These are phyloP conservation scores for Leishmania gerbilli DNA, from an alignment of 208 protist species.

Conservation along the genomic window DNA sequence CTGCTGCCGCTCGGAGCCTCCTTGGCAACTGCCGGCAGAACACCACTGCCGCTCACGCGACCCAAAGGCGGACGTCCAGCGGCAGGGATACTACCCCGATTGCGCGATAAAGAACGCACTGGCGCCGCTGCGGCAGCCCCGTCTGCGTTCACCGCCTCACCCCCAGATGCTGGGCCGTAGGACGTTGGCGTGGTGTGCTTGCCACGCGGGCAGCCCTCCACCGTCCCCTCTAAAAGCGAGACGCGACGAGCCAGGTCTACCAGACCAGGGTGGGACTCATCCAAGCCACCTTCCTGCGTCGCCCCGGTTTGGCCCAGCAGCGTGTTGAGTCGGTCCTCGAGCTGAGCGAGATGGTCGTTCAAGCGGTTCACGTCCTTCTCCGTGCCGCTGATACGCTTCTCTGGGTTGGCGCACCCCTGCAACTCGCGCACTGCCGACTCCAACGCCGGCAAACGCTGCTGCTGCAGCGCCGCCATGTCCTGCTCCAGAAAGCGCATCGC, in stretches of 20 bases:
- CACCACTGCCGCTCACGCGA: conserved; percentile 14
- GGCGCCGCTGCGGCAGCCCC: background rate
- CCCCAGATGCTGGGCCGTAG: background rate
- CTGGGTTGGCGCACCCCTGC: conserved; percentile 3
- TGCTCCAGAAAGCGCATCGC: conserved; percentile 37
- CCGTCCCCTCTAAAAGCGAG: conserved; percentile 44
- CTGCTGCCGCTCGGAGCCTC: conserved; percentile 9
- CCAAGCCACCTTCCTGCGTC: conserved; percentile 4
- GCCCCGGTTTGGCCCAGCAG: conserved; percentile 29
- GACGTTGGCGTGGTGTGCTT: background rate
- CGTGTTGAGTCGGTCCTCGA: conserved; percentile 57
- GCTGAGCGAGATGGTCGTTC: conserved; percentile 38
- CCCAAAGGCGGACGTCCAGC: conserved; percentile 23
- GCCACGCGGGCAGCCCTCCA: conserved; percentile 37
- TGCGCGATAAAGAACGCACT: conserved; percentile 9
- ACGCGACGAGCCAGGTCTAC: conserved; percentile 52
- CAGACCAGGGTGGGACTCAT: conserved; percentile 26
- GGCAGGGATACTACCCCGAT: background rate
- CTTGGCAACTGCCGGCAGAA: conserved; percentile 15
- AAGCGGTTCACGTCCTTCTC: conserved; percentile 38
- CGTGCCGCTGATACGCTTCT: conserved; percentile 14
- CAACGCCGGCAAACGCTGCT: conserved; percentile 28
- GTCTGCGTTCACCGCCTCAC: conserved; percentile 21
- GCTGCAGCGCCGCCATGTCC: conserved; percentile 40
- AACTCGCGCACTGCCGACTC: conserved; percentile 29